Conservation (phyloP, 1,284 basidiomycete genomes). For the Cutaneotrichosporon dermatis region DNA sequence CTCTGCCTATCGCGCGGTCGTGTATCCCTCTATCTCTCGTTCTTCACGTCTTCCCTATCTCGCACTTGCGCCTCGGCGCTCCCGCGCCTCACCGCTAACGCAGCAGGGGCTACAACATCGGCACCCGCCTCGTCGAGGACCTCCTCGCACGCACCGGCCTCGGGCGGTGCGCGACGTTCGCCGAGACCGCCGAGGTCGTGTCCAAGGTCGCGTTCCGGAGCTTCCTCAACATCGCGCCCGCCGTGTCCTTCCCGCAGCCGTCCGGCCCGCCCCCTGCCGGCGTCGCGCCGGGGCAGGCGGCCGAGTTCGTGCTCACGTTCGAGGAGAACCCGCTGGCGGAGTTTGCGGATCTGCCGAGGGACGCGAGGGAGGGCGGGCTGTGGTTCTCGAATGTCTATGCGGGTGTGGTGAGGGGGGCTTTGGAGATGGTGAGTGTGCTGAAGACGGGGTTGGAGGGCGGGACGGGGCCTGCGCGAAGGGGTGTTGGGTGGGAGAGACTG, state of each 20-base stretch:
- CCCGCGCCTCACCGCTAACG: not conserved
- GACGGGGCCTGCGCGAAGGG: not conserved
- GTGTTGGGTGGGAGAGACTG: not conserved
- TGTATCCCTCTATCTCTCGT: too few species aligned
- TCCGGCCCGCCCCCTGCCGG: slow-evolving; percentile 51
- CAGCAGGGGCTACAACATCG: slow-evolving; percentile 95
- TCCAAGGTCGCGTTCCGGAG: slow-evolving; percentile 99
- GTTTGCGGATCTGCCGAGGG: slow-evolving; percentile 94
- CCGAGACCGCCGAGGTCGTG: slow-evolving; percentile 88
- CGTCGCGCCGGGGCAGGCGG: slow-evolving; percentile 7
- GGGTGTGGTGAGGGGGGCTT: slow-evolving; percentile 83
- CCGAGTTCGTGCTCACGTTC: slow-evolving; percentile 73
- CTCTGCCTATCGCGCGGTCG: too few species aligned
- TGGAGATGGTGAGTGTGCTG: slow-evolving; percentile 80
- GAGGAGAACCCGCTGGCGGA: slow-evolving; percentile 97
- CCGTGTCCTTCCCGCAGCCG: slow-evolving; percentile 62
- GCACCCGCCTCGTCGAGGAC: slow-evolving; percentile 92
- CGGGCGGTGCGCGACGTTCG: slow-evolving; percentile 82
- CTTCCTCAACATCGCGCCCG: slow-evolving; percentile 89
- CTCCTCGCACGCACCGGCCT: slow-evolving; percentile 86
- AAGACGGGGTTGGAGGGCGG: not conserved
- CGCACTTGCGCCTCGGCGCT: too few species aligned
- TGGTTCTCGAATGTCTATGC: slow-evolving; percentile 97
- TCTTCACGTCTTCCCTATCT: too few species aligned
- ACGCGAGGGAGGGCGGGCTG: slow-evolving; percentile 78